Evolutionary conservation across 2,329 filamentous ascomycete species (phyloP), one percentile per base, ranked within the genome.

Genomic region (Zymoseptoria tritici): DNA sequence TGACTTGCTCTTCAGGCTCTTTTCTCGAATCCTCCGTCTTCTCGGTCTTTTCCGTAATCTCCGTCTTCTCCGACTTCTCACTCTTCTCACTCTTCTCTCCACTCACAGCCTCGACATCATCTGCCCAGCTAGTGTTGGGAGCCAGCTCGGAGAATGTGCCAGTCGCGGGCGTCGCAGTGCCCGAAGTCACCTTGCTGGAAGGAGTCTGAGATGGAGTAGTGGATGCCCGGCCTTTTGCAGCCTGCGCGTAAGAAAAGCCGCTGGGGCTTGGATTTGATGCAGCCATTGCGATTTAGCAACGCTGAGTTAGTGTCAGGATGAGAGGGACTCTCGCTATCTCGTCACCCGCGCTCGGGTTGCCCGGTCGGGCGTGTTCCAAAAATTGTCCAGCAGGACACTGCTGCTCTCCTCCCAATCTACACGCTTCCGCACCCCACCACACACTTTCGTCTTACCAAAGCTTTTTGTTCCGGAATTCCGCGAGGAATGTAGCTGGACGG

Each of bases 181-280:
- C 77, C 21, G 78, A 78, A 9, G 74, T 68, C 20, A 74, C 72
- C 70, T 81, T 81, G 68, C 75, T 77, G 26, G 77, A 70, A 52
- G 75, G 72, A 59, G 76, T 69, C 61, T 78, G 75, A 55, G 79
- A 73, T 56, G 78, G 71, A 58, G 76, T 70, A 58, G 78, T 71
- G 57, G 80, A 72, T 58, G 83, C 78, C 69, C 88, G 83, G 71
- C 92, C 91, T 76, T 94, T 94, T 61, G 93, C 93, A 72, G 93
- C 93, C 82, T 96, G 91, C 70, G 93, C 93, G 76, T 97, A 97
- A 61, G 93, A 97, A 74, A 97, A 96, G 67, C 71, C 71, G 51
- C 68, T 68, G 22, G 70, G 67, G 67, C 69, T 71, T 29, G 63
- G 59, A 51, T 53, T 66, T 49, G 62, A 60, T 52, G 65, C 67